phyloP scores from a whole-genome alignment of 2,329 filamentous ascomycete species.

The Pseudopyrenochaeta lycopersici region DNA sequence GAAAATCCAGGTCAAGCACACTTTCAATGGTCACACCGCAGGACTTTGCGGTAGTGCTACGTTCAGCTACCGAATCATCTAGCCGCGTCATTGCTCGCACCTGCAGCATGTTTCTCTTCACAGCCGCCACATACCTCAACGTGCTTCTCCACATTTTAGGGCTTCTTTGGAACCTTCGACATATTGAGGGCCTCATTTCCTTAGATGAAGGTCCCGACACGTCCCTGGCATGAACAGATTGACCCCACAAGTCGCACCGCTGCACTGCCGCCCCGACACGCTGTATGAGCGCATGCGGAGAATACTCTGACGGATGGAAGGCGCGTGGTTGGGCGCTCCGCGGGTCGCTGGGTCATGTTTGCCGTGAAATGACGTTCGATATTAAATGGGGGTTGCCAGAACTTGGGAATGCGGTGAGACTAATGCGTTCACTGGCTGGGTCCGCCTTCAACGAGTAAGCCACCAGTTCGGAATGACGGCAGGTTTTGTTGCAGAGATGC shows the following conservation, averaged over 20 bases:
- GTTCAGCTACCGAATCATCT: conserved; percentile 29
- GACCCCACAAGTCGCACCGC: conserved; percentile 34
- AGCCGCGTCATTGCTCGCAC: conserved; percentile 17
- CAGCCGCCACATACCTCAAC: conserved; percentile 28
- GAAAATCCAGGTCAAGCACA: conserved; percentile 34
- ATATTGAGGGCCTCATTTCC: conserved; percentile 24
- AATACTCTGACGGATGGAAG: conserved; percentile 14
- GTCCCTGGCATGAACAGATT: conserved; percentile 21
- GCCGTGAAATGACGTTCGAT: conserved; percentile 17
- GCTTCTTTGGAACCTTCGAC: conserved; percentile 14
- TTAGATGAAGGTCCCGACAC: conserved; percentile 30
- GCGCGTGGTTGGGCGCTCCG: conserved; percentile 6
- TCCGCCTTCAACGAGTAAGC: conserved; percentile 14
- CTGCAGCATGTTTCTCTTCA: conserved; percentile 24
- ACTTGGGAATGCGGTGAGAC: conserved; percentile 17
- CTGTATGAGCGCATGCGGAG: conserved; percentile 20
- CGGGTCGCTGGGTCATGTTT: conserved; percentile 11
- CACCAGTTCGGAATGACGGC: conserved; percentile 22
- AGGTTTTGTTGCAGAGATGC: conserved; percentile 12
- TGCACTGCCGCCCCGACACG: conserved; percentile 25
- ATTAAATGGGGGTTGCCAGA: conserved; percentile 14
- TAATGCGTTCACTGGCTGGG: conserved; percentile 11
- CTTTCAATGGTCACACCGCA: conserved; percentile 34
- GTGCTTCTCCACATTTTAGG: conserved; percentile 40
- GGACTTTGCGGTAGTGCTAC: conserved; percentile 30